Evolutionary conservation across 1,284 basidiomycete species (phyloP).

Genomic region (Ceratobasidium sp.): DNA sequence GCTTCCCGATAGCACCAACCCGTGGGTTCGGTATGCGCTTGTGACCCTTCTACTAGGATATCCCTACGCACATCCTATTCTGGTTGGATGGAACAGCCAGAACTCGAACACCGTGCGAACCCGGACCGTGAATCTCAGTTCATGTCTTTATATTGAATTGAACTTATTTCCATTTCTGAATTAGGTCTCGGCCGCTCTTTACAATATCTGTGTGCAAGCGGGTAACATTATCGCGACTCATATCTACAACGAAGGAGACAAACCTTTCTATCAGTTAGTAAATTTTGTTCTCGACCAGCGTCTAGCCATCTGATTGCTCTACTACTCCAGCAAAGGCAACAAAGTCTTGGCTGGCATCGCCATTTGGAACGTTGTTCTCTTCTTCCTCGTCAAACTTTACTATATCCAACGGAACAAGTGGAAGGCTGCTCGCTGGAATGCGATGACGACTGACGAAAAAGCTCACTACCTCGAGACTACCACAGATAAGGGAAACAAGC

Average conservation of each 20-base stretch:
- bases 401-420: conserved; percentile 40
- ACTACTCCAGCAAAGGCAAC: conserved; percentile 33
- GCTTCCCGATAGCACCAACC: conserved; percentile 13
- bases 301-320: neutral
- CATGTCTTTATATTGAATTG: neutral
- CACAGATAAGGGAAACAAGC: conserved; percentile 38
- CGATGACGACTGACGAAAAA: conserved; percentile 37
- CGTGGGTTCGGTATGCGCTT: conserved; percentile 33
- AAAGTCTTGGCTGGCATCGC: conserved; percentile 20
- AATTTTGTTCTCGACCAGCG: neutral
- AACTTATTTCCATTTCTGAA: neutral
- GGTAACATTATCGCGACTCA: conserved; percentile 35
- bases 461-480: conserved; percentile 43
- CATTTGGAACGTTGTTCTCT: conserved; percentile 36
- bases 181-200: conserved; percentile 31
- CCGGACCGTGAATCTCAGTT: conserved; percentile 13
- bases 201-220: conserved; percentile 42
- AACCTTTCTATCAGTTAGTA: conserved; percentile 36
- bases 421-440: conserved; percentile 38
- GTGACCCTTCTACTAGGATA: conserved; percentile 37
- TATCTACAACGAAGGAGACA: conserved; percentile 38
- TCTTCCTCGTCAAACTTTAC: conserved; percentile 36
- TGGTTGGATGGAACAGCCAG: conserved; percentile 39
- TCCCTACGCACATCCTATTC: conserved; percentile 39
- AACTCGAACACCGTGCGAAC: conserved; percentile 41